Evolutionary conservation across 2,329 filamentous ascomycete genomes (phyloP), one percentile per base, ranked within the genome.

Genomic region (Fusarium sp.): DNA sequence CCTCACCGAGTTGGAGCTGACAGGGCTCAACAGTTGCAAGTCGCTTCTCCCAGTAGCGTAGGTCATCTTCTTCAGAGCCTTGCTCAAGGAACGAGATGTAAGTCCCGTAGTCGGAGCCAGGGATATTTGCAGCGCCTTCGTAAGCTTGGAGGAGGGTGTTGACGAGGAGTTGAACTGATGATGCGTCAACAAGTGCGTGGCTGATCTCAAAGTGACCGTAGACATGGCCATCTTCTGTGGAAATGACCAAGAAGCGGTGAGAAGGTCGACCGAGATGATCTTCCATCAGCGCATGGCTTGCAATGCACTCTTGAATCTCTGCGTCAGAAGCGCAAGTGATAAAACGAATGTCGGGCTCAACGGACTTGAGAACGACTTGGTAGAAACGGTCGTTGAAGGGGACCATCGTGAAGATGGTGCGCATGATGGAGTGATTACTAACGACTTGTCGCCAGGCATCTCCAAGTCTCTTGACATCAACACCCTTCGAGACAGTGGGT

Each of bases 201-300:
- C 55, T 58, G 9, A 58, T 58, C 55, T 58, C 55, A 1, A 58
- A 58, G 21, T 58, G 55, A 3, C 55, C 55, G 11, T 27, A 58
- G 10, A 58, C 41, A 15, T n/a, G 19, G 2, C 55, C 41, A 0
- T 23, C 55, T 6, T 27, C 41, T 15, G 55, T 58, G 1, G 55
- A 29, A 1, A 58, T 58, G 31, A 58, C 7, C 15, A 49, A 2
- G 31, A 58, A 58, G 11, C 55, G 55, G 21, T 58, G 55, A 0
- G 41, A 58, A 0, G 55, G 55, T 15, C 31, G 39, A 7, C 41
- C 41, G 9, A 58, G 41, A 27, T 35, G 8, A n/a, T 58, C 55
- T 3, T 49, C 41, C 39, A 49, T 35, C 6, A 58, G 31, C 10
- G 55, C 55, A n/a, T 58, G 41, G 10, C 42, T 35, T 1, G 29